Conservation (phyloP, 1,284 basidiomycete species). For the Hemileia vastatrix region DNA sequence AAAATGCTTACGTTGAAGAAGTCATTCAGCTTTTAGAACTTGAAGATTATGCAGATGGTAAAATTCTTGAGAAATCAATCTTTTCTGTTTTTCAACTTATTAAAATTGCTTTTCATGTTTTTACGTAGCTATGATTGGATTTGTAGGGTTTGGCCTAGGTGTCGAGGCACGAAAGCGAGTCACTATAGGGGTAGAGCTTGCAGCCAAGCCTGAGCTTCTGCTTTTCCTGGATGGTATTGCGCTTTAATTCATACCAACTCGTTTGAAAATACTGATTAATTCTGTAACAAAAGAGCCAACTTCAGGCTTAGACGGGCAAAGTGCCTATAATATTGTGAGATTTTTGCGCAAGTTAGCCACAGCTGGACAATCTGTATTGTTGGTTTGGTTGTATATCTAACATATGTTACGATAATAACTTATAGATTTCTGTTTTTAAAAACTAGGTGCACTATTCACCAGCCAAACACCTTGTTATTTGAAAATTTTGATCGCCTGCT, state of each 20-base stretch:
- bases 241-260: background rate
- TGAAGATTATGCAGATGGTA: slow-evolving; percentile 49
- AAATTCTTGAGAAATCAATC: too few species aligned
- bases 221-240: background rate
- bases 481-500: slow-evolving; percentile 55
- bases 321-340: slow-evolving; percentile 71
- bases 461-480: slow-evolving; percentile 57
- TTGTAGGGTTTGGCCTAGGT: slow-evolving; percentile 49
- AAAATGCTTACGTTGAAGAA: slow-evolving; percentile 51
- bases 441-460: slow-evolving; percentile 48
- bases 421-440: slow-evolving; percentile 45
- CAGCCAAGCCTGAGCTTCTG: slow-evolving; percentile 42
- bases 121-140: slow-evolving; percentile 29
- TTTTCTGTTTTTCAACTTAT: too few species aligned
- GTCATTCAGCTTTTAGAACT: slow-evolving; percentile 51
- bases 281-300: slow-evolving; percentile 47
- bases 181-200: slow-evolving; percentile 55
- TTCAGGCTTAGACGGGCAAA: slow-evolving; percentile 77
- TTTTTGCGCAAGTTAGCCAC: slow-evolving; percentile 71
- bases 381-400: slow-evolving; percentile 39
- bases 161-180: slow-evolving; percentile 53
- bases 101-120: too few species aligned
- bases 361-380: slow-evolving; percentile 62
- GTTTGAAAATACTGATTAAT: slow-evolving; percentile 31
- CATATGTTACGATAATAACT: slow-evolving; percentile 48